Conservation (phyloP, 257 asterid species). For the Fraxinus anomala region DNA sequence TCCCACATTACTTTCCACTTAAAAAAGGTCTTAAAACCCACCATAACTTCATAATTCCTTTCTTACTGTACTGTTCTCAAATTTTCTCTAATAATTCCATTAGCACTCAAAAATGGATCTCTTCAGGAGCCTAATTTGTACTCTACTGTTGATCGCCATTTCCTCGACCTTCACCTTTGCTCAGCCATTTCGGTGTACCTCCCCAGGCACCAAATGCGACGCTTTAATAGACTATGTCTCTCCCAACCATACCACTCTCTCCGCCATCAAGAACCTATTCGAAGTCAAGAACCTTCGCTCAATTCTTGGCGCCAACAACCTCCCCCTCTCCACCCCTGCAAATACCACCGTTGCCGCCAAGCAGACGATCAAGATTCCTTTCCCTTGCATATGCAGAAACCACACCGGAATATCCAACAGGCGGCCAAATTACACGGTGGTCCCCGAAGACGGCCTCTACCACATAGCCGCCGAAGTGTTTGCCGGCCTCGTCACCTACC, state of each 20-base stretch:
- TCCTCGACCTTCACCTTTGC: slow-evolving; percentile 22
- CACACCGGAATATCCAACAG: slow-evolving; percentile 61
- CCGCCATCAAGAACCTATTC: slow-evolving; percentile 54
- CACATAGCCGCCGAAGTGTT: slow-evolving; percentile 71
- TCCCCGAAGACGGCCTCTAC: slow-evolving; percentile 48
- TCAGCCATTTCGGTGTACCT: slow-evolving; percentile 49
- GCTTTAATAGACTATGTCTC: slow-evolving; percentile 58
- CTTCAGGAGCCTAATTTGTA: neutral
- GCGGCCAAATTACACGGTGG: slow-evolving; percentile 62
- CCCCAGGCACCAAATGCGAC: slow-evolving; percentile 44
- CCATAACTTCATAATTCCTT: neutral
- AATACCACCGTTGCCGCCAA: slow-evolving; percentile 32
- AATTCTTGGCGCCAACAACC: slow-evolving; percentile 75
- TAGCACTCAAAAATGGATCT: slow-evolving; percentile 20
- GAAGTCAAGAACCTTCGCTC: slow-evolving; percentile 44
- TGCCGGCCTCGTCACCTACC: slow-evolving; percentile 41
- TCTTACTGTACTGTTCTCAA: neutral
- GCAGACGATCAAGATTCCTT: slow-evolving; percentile 51
- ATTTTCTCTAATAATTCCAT: neutral
- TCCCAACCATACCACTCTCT: slow-evolving; percentile 68
- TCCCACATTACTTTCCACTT: too few relatives aligned
- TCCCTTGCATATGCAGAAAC: slow-evolving; percentile 67
- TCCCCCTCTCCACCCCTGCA: slow-evolving; percentile 42
- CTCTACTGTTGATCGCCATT: neutral
- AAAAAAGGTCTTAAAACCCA: too few relatives aligned